phyloP scores from a whole-genome alignment of 257 asterid species.

The Pogostemon cablin region DNA sequence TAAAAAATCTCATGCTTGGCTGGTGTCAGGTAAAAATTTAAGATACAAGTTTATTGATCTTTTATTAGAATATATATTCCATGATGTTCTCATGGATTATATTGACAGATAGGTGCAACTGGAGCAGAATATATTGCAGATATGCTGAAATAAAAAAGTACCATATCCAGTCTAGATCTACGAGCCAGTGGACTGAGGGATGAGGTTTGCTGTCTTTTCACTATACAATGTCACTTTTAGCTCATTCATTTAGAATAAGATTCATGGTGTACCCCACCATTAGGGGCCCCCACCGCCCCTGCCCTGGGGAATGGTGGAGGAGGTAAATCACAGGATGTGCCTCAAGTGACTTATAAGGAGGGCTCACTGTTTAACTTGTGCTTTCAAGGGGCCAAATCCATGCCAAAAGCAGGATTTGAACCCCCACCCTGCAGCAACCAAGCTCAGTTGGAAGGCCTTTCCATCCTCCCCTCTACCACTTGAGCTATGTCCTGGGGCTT shows the following conservation, averaged over 20 bases:
- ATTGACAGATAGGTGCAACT: conserved; percentile 71
- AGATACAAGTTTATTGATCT: not conserved
- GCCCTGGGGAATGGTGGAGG: too few species aligned
- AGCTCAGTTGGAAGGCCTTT: too few species aligned
- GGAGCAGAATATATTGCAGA: conserved; percentile 90
- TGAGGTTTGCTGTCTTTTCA: conserved; percentile 53
- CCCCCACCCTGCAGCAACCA: too few species aligned
- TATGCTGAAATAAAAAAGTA: conserved; percentile 85
- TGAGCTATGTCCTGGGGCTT: not conserved
- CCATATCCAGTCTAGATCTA: conserved; percentile 74
- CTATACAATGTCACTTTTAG: not conserved
- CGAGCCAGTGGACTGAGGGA: conserved; percentile 96
- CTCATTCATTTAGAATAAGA: conserved; percentile 11
- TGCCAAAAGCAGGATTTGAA: too few species aligned
- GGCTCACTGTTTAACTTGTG: too few species aligned
- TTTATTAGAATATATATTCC: conserved; percentile 20
- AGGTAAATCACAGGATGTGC: too few species aligned
- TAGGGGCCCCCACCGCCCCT: too few species aligned
- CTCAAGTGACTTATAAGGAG: too few species aligned
- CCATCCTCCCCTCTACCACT: too few species aligned
- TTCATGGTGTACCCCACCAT: not conserved
- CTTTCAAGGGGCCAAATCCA: too few species aligned
- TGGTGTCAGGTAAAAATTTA: conserved; percentile 88
- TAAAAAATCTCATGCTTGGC: conserved; percentile 84
- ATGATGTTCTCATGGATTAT: conserved; percentile 26